phyloP scores from a whole-genome alignment of 192 early-diverging fungal species.

The Backusella luteola region DNA sequence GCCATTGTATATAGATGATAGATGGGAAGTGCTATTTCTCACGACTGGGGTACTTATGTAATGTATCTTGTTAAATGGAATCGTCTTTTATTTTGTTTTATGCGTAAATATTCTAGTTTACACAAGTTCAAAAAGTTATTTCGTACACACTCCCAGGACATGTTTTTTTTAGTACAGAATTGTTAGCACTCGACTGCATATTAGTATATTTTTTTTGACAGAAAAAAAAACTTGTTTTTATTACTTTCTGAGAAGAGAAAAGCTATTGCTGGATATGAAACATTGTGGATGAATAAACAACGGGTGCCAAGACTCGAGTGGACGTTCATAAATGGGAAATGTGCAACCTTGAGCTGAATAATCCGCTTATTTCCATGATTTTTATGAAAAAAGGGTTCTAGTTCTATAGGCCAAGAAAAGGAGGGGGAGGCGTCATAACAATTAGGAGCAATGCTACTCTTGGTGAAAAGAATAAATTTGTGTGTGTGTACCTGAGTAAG shows the following conservation, averaged over 20 bases:
- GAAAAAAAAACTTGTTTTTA: neutral
- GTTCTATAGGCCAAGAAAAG: neutral
- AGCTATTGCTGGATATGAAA: neutral
- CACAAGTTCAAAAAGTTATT: no score
- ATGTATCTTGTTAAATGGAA: neutral
- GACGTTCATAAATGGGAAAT: neutral
- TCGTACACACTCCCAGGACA: neutral
- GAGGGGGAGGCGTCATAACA: neutral
- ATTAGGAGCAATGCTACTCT: neutral
- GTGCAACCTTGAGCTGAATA: neutral
- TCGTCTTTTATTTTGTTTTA: no score
- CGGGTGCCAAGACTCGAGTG: neutral
- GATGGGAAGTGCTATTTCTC: no score
- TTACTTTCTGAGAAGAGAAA: neutral
- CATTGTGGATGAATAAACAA: neutral
- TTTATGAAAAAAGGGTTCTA: neutral
- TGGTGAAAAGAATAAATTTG: neutral
- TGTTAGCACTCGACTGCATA: no score
- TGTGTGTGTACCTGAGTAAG: no score
- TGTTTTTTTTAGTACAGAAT: no score
- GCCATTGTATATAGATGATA: no score
- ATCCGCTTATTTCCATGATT: neutral
- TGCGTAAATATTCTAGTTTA: no score
- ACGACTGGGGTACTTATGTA: neutral
- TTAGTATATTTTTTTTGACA: neutral